phyloP scores from a whole-genome alignment of 768 basidiomycete species.

The Mycena crocata region DNA sequence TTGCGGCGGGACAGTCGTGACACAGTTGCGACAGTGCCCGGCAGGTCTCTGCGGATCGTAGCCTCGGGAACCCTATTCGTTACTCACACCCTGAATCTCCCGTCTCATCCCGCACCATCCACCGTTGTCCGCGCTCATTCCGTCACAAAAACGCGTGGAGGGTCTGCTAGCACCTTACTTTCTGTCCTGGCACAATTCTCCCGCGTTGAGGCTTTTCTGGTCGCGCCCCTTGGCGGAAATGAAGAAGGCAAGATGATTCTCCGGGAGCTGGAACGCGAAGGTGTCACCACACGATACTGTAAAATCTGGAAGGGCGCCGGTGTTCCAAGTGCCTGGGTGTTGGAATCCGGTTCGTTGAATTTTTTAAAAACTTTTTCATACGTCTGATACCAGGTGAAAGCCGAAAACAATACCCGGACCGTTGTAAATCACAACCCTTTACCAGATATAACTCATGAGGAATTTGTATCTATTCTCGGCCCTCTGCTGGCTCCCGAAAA shows the following conservation, averaged over 20 bases:
- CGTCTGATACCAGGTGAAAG: conserved; percentile 43
- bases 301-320: conserved; percentile 79
- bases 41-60: conserved; percentile 72
- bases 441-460: conserved; percentile 88
- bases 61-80: conserved; percentile 86
- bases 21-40: conserved; percentile 41
- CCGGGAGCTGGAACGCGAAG: conserved; percentile 71
- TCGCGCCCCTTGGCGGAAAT: conserved; percentile 81
- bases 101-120: conserved; percentile 67
- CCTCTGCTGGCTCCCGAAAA: conserved; percentile 89
- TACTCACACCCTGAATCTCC: conserved; percentile 76
- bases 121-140: conserved; percentile 77
- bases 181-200: conserved; percentile 80
- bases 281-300: conserved; percentile 78
- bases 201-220: conserved; percentile 71
- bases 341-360: conserved; percentile 70
- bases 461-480: conserved; percentile 83
- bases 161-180: conserved; percentile 77
- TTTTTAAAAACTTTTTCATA: conserved; percentile 6
- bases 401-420: conserved; percentile 69
- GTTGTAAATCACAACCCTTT: conserved; percentile 90
- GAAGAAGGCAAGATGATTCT: conserved; percentile 74
- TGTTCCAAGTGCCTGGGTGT: conserved; percentile 85
- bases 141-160: conserved; percentile 75
- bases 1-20: conserved; percentile 56